These are phyloP conservation scores for Amanita muscaria DNA, from an alignment of 768 basidiomycete genomes.

Conservation along the genomic window DNA sequence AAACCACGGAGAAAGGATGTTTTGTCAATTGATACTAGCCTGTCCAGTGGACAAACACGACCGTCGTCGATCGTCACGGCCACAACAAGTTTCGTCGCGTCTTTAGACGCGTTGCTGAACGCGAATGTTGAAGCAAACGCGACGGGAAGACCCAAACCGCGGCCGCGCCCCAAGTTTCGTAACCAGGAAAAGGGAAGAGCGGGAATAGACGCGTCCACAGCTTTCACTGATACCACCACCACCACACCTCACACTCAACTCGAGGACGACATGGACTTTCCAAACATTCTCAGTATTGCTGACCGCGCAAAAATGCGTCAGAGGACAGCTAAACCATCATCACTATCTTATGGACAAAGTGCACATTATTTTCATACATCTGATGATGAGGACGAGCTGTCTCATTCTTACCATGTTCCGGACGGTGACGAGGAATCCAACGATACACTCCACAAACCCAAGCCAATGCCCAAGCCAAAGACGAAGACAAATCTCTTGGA, in stretches of 20 bases:
- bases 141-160: conserved; percentile 1
- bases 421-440: conserved; percentile 30
- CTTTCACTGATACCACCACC: conserved; percentile 4
- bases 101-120: not conserved
- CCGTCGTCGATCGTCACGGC: not conserved
- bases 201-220: not conserved
- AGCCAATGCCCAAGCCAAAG: conserved; percentile 18
- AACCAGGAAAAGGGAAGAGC: not conserved
- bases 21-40: conserved; percentile 2
- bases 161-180: conserved; percentile 8
- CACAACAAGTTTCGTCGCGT: not conserved
- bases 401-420: conserved; percentile 16
- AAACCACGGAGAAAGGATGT: not conserved
- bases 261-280: conserved; percentile 9
- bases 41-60: not conserved
- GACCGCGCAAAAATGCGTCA: conserved; percentile 51
- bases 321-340: conserved; percentile 22
- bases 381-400: conserved; percentile 35
- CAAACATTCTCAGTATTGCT: conserved; percentile 33
- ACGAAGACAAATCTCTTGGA: conserved; percentile 12
- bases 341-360: conserved; percentile 3
- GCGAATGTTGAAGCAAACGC: not conserved
- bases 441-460: conserved; percentile 20
- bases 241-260: too few relatives aligned
- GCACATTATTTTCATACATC: conserved; percentile 3